Conservation (phyloP, 257 asterid genomes). For the Ilex asprella region DNA sequence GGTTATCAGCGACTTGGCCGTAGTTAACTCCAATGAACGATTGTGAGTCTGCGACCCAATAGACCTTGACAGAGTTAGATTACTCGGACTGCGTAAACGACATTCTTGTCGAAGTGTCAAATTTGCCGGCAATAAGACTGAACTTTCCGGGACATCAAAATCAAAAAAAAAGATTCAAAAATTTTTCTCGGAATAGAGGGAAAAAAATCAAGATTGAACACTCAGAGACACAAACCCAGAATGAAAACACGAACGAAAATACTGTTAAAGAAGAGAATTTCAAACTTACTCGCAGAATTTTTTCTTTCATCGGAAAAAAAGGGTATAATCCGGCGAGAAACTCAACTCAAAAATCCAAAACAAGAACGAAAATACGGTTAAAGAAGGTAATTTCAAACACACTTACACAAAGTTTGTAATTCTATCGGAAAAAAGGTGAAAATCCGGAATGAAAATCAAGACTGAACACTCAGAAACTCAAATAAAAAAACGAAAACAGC, state of each 20-base stretch:
- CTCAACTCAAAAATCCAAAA: too few relatives aligned
- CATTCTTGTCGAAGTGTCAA: background rate
- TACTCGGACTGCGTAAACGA: constrained; percentile 2
- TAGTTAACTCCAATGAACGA: constrained; percentile 84
- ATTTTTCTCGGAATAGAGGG: background rate
- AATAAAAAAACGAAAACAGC: background rate
- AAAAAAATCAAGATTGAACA: background rate
- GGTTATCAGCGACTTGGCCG: constrained; percentile 83
- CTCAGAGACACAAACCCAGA: background rate
- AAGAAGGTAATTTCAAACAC: too few relatives aligned
- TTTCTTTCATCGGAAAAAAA: too few relatives aligned
- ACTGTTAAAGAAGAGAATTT: too few relatives aligned
- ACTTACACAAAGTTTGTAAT: too few relatives aligned
- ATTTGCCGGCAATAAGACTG: too few relatives aligned
- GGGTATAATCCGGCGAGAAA: background rate
- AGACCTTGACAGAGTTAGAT: background rate
- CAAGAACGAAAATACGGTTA: too few relatives aligned
- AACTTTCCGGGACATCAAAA: background rate
- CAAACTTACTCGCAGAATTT: background rate
- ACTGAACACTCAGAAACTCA: too few relatives aligned
- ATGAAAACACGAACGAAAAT: background rate
- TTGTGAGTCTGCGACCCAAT: constrained; percentile 44
- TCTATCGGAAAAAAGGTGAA: background rate
- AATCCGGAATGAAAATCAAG: background rate
- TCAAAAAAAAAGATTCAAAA: background rate